Evolutionary conservation across 192 early-diverging fungal genomes (phyloP).

Genomic region (Rhizophagus clarus): DNA sequence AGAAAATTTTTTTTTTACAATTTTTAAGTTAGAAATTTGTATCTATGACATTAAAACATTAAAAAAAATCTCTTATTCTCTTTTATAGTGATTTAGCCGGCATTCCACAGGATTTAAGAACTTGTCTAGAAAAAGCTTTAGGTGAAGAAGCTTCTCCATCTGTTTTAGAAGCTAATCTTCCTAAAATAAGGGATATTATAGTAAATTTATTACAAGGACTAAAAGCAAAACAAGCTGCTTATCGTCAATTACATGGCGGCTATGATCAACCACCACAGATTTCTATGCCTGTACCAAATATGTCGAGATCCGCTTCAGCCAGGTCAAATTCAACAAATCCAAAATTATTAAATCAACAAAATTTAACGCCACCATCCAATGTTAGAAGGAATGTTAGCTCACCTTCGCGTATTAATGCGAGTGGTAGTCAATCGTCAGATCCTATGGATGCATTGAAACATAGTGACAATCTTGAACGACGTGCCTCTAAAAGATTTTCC

Average conservation of each 20-base stretch:
- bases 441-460: slow-evolving; percentile 28
- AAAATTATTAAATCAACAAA: neutral
- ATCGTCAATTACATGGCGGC: slow-evolving; percentile 37
- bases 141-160: slow-evolving; percentile 44
- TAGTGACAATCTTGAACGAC: slow-evolving; percentile 22
- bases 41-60: neutral
- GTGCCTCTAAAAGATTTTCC: slow-evolving; percentile 27
- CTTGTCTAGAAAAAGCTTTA: slow-evolving; percentile 49
- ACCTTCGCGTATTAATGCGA: neutral
- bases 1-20: neutral
- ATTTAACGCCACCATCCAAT: neutral
- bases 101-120: slow-evolving; percentile 47
- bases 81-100: slow-evolving; percentile 44
- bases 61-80: neutral
- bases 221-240: slow-evolving; percentile 52
- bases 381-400: slow-evolving; percentile 12
- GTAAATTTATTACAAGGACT: slow-evolving; percentile 53
- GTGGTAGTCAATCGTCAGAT: slow-evolving; percentile 2
- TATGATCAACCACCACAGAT: neutral
- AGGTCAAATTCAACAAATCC: neutral
- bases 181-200: slow-evolving; percentile 56
- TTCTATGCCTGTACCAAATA: neutral
- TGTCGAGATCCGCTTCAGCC: neutral
- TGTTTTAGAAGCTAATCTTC: slow-evolving; percentile 51
- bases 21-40: neutral